Evolutionary conservation across 768 basidiomycete genomes (phyloP).

Genomic region (Boletus rubescentipes): DNA sequence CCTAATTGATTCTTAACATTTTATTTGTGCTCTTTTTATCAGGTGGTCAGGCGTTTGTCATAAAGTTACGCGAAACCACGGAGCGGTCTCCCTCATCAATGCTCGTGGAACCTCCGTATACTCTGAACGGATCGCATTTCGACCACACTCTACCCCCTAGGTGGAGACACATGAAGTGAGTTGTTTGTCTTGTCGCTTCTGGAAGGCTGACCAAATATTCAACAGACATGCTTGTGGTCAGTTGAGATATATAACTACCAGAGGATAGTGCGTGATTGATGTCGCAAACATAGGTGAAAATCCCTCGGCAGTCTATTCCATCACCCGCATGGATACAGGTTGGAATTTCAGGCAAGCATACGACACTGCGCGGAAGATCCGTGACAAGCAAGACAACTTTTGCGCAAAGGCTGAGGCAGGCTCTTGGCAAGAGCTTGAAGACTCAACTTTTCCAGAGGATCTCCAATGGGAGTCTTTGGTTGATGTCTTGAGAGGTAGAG

Average conservation of each 20-base stretch:
- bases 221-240: conserved; percentile 44
- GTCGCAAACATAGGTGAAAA: conserved; percentile 29
- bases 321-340: conserved; percentile 70
- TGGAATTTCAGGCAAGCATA: conserved; percentile 84
- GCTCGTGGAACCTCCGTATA: conserved; percentile 51
- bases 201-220: background rate
- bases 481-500: conserved; percentile 74
- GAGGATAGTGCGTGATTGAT: background rate
- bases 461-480: conserved; percentile 79
- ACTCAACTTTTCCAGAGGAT: conserved; percentile 49
- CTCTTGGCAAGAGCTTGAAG: conserved; percentile 37
- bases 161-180: conserved; percentile 32
- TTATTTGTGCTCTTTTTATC: background rate
- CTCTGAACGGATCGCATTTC: conserved; percentile 30
- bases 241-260: background rate
- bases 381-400: conserved; percentile 66
- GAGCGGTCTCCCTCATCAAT: conserved; percentile 47
- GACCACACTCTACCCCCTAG: conserved; percentile 20
- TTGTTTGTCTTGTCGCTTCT: background rate
- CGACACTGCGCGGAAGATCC: conserved; percentile 66
- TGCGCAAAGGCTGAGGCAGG: conserved; percentile 58
- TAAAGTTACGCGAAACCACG: conserved; percentile 49
- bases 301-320: conserved; percentile 40
- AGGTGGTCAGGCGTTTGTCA: conserved; percentile 52
- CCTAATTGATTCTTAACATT: background rate